Percentiles rank a stretch among this genome's conserved stretches.
These are phyloP conservation scores for Ceratocystis destructans DNA, from an alignment of 2,329 filamentous ascomycete species.

Conservation along the genomic window DNA sequence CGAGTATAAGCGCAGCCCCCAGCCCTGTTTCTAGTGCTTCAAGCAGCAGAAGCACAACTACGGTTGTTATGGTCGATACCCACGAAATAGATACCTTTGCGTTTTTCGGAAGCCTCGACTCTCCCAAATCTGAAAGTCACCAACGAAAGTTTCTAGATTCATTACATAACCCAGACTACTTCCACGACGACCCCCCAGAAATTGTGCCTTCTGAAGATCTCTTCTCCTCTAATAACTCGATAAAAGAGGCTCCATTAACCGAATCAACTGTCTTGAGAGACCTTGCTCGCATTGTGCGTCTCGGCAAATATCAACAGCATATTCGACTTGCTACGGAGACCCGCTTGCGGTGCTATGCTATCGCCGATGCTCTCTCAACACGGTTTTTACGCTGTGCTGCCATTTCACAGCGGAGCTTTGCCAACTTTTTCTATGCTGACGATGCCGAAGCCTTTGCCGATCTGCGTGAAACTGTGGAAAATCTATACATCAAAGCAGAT, in stretches of 20 bases:
- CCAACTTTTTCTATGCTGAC: constrained; percentile 64
- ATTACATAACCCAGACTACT: not conserved
- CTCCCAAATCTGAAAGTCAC: not conserved
- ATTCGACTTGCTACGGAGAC: constrained; percentile 60
- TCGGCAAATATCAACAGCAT: constrained; percentile 71
- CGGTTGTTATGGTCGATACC: not conserved
- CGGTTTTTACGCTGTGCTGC: constrained; percentile 63
- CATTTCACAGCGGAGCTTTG: constrained; percentile 59
- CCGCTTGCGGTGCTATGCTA: constrained; percentile 58
- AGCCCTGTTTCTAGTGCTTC: not conserved
- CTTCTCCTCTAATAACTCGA: not conserved
- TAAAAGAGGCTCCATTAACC: constrained; percentile 35
- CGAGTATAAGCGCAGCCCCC: not conserved
- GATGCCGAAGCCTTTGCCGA: constrained; percentile 65
- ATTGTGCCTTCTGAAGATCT: constrained; percentile 8
- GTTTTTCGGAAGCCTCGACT: not conserved
- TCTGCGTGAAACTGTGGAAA: constrained; percentile 63
- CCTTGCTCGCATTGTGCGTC: constrained; percentile 61
- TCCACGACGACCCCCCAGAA: constrained; percentile 15
- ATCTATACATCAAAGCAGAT: constrained; percentile 65
- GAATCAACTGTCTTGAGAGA: constrained; percentile 54
- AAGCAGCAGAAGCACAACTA: not conserved
- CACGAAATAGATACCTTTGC: not conserved
- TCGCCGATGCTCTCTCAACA: constrained; percentile 61
- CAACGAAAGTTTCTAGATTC: not conserved